Evolutionary conservation across 106 monocot genomes (phyloP).

Genomic region (Dendrobium catenatum): DNA sequence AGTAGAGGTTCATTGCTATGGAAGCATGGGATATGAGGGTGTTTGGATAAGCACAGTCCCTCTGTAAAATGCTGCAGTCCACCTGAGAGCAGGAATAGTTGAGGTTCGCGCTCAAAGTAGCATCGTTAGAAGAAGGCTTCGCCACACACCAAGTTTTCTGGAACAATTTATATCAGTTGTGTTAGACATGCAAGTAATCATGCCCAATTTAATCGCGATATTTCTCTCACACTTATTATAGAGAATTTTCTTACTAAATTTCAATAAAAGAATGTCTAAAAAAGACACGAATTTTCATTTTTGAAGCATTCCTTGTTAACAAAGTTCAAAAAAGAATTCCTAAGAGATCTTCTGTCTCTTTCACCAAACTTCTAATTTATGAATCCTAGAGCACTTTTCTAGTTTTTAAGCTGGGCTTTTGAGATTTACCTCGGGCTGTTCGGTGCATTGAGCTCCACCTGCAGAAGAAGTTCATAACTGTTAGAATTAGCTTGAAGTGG

Average conservation of each 20-base stretch:
- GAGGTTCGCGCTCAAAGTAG: constrained; percentile 13
- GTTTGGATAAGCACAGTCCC: constrained; percentile 1
- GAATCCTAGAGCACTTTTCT: no score
- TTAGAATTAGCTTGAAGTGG: not conserved
- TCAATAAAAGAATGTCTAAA: not conserved
- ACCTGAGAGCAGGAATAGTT: constrained; percentile 12
- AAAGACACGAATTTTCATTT: not conserved
- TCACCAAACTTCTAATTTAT: no score
- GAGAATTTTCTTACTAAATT: no score
- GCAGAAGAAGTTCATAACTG: not conserved
- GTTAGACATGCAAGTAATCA: not conserved
- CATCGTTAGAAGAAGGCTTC: constrained; percentile 6
- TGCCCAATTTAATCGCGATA: not conserved
- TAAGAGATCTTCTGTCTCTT: no score
- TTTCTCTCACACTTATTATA: not conserved
- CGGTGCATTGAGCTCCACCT: not conserved
- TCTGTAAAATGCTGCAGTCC: constrained; percentile 13
- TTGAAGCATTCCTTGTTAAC: not conserved
- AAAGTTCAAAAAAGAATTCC: no score
- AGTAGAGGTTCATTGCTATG: constrained; percentile 27
- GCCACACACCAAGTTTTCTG: constrained; percentile 29
- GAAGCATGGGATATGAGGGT: constrained; percentile 25
- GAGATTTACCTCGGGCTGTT: not conserved
- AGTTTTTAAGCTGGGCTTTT: no score
- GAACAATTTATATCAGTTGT: no score